These are phyloP conservation scores for Verruconis gallopava DNA, from an alignment of 2,329 filamentous ascomycete species.

Conservation along the genomic window DNA sequence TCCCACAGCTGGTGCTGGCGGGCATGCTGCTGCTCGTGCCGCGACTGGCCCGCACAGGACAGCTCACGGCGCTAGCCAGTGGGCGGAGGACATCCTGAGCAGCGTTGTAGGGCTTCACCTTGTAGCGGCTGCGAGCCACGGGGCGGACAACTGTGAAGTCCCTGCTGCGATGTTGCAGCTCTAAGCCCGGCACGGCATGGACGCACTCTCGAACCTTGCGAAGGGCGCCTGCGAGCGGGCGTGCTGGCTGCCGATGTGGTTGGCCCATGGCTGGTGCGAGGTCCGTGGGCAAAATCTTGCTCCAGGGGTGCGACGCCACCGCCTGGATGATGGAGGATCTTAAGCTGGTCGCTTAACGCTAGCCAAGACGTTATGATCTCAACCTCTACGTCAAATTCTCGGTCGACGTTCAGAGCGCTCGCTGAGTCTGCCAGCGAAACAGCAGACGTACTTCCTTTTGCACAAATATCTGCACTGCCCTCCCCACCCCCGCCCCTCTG, in stretches of 20 bases:
- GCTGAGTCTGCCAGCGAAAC: background rate
- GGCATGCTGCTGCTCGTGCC: too few species aligned
- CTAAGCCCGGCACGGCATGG: too few species aligned
- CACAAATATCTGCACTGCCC: constrained; percentile 1
- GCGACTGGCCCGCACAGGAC: too few species aligned
- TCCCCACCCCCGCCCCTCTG: background rate
- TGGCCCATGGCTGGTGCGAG: background rate
- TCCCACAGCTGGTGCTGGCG: too few species aligned
- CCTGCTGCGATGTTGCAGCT: background rate
- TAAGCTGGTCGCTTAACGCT: too few species aligned
- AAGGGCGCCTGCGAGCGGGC: too few species aligned
- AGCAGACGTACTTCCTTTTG: too few species aligned
- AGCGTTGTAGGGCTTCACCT: background rate
- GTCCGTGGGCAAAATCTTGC: background rate
- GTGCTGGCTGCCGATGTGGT: background rate
- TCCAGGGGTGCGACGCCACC: background rate
- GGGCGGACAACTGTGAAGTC: background rate
- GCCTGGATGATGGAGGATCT: too few species aligned
- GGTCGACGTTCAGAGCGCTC: background rate
- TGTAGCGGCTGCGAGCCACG: background rate
- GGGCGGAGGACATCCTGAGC: too few species aligned
- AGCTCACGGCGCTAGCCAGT: too few species aligned
- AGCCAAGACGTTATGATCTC: too few species aligned
- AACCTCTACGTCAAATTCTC: constrained; percentile 1
- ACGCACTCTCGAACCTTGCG: too few species aligned